phyloP scores from a whole-genome alignment of 2,329 filamentous ascomycete species.

The Trichoderma lentiforme region DNA sequence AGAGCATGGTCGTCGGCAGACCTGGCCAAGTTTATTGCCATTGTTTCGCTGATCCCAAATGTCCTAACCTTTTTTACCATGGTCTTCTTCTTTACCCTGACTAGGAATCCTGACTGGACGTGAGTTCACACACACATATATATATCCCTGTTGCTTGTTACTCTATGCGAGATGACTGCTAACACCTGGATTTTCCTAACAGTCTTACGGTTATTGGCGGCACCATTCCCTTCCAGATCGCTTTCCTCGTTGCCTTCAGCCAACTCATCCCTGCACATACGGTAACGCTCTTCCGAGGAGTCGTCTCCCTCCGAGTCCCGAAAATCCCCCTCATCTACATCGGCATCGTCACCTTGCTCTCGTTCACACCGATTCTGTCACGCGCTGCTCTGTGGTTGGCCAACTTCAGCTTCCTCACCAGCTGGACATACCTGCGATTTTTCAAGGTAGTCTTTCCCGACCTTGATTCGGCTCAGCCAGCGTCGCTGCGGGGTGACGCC shows the following conservation, averaged over 20 bases:
- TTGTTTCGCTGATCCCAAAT: conserved; percentile 79
- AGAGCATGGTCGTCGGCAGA: conserved; percentile 91
- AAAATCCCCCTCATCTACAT: conserved; percentile 70
- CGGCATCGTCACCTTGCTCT: conserved; percentile 65
- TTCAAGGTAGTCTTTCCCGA: conserved; percentile 76
- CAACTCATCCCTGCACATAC: conserved; percentile 97
- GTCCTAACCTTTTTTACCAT: conserved; percentile 69
- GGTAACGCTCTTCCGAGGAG: conserved; percentile 84
- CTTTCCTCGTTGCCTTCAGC: conserved; percentile 95
- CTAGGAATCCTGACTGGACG: conserved; percentile 65
- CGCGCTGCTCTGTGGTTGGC: conserved; percentile 77
- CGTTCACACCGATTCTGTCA: conserved; percentile 55
- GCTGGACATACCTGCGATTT: conserved; percentile 96
- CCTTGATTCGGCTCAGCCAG: conserved; percentile 59
- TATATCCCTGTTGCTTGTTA: background rate
- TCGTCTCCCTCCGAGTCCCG: conserved; percentile 83
- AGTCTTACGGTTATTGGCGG: conserved; percentile 82
- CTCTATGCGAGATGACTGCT: background rate
- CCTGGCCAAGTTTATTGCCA: conserved; percentile 82
- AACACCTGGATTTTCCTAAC: conserved; percentile 3
- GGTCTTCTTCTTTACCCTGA: conserved; percentile 69
- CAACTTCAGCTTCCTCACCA: conserved; percentile 76
- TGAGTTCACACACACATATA: conserved; percentile 43
- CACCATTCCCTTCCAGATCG: conserved; percentile 83
- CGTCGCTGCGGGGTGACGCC: conserved; percentile 77